A percentile compares a stretch with the other conserved stretches of the same genome.
Evolutionary conservation across 2,329 filamentous ascomycete genomes (phyloP).

Genomic region (Bipolaris sorokiniana): DNA sequence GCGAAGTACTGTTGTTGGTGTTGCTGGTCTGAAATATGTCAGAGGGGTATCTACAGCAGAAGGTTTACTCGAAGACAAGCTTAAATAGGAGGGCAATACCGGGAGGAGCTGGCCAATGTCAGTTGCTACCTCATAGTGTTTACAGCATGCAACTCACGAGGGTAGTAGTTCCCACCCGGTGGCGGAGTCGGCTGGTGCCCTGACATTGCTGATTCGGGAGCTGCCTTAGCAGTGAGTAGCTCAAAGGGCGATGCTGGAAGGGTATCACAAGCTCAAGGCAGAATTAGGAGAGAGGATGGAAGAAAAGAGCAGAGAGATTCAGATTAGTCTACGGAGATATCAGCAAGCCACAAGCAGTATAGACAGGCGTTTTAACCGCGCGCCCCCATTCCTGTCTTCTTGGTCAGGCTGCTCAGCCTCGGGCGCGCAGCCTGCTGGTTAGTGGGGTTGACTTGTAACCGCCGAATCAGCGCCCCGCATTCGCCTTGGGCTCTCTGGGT

Average conservation of each 20-base stretch:
- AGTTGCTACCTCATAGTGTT: slow-evolving; percentile 10
- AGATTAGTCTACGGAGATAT: slow-evolving; percentile 21
- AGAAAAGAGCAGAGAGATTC: neutral
- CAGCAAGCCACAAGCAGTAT: slow-evolving; percentile 31
- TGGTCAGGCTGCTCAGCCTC: slow-evolving; percentile 45
- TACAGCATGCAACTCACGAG: slow-evolving; percentile 31
- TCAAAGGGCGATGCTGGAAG: neutral
- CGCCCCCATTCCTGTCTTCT: slow-evolving; percentile 17
- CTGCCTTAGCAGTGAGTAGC: neutral
- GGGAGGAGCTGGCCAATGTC: slow-evolving; percentile 38
- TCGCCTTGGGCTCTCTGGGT: neutral
- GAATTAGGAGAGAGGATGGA: neutral
- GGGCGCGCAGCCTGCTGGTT: slow-evolving; percentile 34
- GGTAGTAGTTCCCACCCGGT: slow-evolving; percentile 47
- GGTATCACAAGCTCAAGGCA: slow-evolving; percentile 2
- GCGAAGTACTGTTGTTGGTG: slow-evolving; percentile 48
- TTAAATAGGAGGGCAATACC: slow-evolving; percentile 22
- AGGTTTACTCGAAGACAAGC: neutral
- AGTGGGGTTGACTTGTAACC: slow-evolving; percentile 39
- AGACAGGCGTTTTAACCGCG: slow-evolving; percentile 24
- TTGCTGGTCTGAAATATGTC: slow-evolving; percentile 30
- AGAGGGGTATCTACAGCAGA: neutral
- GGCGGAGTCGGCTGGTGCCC: slow-evolving; percentile 41
- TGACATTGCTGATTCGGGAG: slow-evolving; percentile 32
- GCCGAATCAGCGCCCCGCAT: slow-evolving; percentile 33